Conservation (phyloP, 306 rosid genomes). For the Glycyrrhiza uralensis region DNA sequence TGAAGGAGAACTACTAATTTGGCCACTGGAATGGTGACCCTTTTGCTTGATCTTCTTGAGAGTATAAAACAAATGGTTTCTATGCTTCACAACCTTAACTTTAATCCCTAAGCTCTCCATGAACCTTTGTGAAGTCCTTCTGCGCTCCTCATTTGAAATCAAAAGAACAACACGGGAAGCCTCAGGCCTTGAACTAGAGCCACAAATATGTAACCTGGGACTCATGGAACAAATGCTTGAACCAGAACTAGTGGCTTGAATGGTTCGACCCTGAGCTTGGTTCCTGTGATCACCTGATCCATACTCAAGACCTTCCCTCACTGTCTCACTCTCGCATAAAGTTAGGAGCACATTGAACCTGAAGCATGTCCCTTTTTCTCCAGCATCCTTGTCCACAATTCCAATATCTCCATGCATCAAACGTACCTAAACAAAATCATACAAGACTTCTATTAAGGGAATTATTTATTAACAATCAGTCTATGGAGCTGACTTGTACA, state of each 20-base stretch:
- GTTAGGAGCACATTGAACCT: conserved; percentile 58
- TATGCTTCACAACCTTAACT: conserved; percentile 28
- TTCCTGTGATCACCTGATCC: conserved; percentile 4
- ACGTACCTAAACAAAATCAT: conserved; percentile 48
- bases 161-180: conserved; percentile 41
- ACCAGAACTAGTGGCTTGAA: conserved; percentile 24
- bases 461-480: too few species aligned
- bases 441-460: background rate
- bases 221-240: conserved; percentile 33
- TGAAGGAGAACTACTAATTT: conserved; percentile 22
- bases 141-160: conserved; percentile 11
- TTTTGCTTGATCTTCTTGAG: conserved; percentile 33
- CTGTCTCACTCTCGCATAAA: conserved; percentile 32
- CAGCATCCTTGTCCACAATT: conserved; percentile 65
- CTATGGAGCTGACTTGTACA: too few species aligned
- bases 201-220: conserved; percentile 29
- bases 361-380: conserved; percentile 68
- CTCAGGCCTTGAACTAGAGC: conserved; percentile 34
- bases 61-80: background rate
- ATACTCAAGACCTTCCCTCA: conserved; percentile 32
- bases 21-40: background rate
- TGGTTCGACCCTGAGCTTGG: background rate
- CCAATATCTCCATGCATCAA: conserved; percentile 78
- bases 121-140: conserved; percentile 21
- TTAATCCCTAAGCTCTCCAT: conserved; percentile 37